Base-by-base conservation (phyloP, 176 grass and related monocot genomes). In the Rhynchospora breviuscula region DNA sequence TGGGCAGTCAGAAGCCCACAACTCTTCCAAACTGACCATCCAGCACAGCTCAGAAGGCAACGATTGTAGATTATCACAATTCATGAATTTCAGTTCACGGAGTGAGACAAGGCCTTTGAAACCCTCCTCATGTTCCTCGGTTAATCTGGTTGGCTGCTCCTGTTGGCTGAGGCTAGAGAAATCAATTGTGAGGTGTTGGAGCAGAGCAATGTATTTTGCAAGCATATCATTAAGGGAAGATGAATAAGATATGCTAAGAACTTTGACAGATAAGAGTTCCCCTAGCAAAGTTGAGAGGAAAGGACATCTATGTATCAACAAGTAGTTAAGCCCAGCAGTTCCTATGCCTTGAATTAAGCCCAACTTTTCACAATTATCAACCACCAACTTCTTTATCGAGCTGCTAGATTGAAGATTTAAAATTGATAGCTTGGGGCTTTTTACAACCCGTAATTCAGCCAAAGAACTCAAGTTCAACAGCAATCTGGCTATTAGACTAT, bases 1-100 rank as follows among this genome's bases (percentile, higher is more conserved):
- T 23, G 60, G 44, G 61, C 80, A 82, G 23, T 82, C 25, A 49
- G 60, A 82, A 67, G 67, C 63, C 80, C 60, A 82, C 60, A 82
- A 82, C 43, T 82, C 79, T 10, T 63, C 80, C 6, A 82, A 25
- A 65, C 43, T 67, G 43, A 47, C 8, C 61, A 82, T 51, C 17
- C 44, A 49, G 15, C 63, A 65, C 80, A 82, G 53, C 62, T 64
- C 80, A 66, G 62, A 54, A 51, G 80, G 80, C 62, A 82, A 12
- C 17, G 62, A 82, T 33, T 82, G 60, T 53, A 82, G 23, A 62
- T 82, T 18, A 11, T 0, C 25, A 43, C 80, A 82, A 82, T 82
- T 82, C 5, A 82, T 67, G 62, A 82, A 82, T 53, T 82, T 82
- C 5, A 67, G 59, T 33, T 0, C 6, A 2, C 47, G 43, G 25